Evolutionary conservation across 495 filamentous ascomycete genomes (phyloP).

Genomic region (Aspergillus panamensis): DNA sequence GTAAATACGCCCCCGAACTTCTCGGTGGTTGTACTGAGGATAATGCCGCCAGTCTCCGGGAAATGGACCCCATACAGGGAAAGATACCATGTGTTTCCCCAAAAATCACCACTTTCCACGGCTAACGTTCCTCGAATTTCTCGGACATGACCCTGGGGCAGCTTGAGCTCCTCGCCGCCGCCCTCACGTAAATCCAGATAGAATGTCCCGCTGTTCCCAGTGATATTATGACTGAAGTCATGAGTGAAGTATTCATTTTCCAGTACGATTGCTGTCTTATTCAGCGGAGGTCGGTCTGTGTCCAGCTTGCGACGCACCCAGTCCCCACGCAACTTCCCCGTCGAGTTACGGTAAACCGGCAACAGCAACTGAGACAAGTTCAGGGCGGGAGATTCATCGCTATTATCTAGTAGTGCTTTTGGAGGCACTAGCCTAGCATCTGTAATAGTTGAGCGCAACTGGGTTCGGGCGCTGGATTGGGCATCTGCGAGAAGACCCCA

Average conservation of each 20-base stretch:
- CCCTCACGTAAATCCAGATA: conserved; percentile 46
- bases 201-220: conserved; percentile 50
- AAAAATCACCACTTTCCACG: conserved; percentile 65
- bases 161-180: conserved; percentile 33
- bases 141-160: conserved; percentile 42
- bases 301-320: conserved; percentile 62
- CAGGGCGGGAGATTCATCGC: conserved; percentile 38
- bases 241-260: conserved; percentile 49
- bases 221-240: conserved; percentile 66
- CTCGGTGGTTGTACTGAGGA: conserved; percentile 84
- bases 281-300: conserved; percentile 41
- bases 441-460: conserved; percentile 45
- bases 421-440: conserved; percentile 34
- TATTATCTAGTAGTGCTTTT: conserved; percentile 35
- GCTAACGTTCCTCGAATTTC: conserved; percentile 62
- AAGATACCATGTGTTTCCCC: conserved; percentile 69
- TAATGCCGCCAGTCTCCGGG: conserved; percentile 65
- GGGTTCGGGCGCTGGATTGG: conserved; percentile 51
- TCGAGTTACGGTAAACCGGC: conserved; percentile 74
- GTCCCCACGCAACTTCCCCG: conserved; percentile 68
- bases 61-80: conserved; percentile 80
- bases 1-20: conserved; percentile 89
- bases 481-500: conserved; percentile 63
- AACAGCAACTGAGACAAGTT: conserved; percentile 43
- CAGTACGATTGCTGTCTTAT: conserved; percentile 47